A percentile compares a stretch with the other conserved stretches of the same genome.
Evolutionary conservation across 768 basidiomycete genomes (phyloP).

Genomic region (Naganishia onofrii): DNA sequence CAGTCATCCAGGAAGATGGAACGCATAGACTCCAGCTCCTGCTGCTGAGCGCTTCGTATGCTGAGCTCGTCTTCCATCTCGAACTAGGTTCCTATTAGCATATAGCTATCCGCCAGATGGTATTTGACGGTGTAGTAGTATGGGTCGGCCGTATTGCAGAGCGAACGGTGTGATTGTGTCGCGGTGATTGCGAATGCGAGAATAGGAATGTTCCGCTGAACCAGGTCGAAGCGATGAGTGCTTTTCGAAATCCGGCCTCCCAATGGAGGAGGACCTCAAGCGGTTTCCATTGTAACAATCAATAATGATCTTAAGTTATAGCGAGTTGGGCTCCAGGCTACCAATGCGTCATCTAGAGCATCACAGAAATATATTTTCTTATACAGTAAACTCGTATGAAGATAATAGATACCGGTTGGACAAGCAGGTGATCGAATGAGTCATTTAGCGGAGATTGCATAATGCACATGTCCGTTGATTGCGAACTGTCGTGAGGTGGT

Average conservation of each 20-base stretch:
- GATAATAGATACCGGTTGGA: too few species aligned
- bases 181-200: not conserved
- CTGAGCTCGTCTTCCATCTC: conserved; percentile 20
- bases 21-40: conserved; percentile 46
- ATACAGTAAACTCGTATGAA: too few species aligned
- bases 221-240: conserved; percentile 1
- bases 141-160: not conserved
- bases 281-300: conserved; percentile 4
- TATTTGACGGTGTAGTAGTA: not conserved
- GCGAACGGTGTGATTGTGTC: not conserved
- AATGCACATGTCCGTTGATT: too few species aligned
- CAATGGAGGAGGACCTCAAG: conserved; percentile 2
- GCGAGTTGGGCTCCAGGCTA: too few species aligned
- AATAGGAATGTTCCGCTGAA: not conserved
- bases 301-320: not conserved
- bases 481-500: too few species aligned
- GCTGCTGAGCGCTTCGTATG: conserved; percentile 36
- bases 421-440: too few species aligned
- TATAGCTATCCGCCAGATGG: not conserved
- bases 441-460: too few species aligned
- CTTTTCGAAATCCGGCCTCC: not conserved
- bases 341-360: too few species aligned
- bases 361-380: too few species aligned
- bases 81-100: not conserved
- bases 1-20: conserved; percentile 46